phyloP scores from a whole-genome alignment of 805 yeast genomes.

The Ascoidea tarda region DNA sequence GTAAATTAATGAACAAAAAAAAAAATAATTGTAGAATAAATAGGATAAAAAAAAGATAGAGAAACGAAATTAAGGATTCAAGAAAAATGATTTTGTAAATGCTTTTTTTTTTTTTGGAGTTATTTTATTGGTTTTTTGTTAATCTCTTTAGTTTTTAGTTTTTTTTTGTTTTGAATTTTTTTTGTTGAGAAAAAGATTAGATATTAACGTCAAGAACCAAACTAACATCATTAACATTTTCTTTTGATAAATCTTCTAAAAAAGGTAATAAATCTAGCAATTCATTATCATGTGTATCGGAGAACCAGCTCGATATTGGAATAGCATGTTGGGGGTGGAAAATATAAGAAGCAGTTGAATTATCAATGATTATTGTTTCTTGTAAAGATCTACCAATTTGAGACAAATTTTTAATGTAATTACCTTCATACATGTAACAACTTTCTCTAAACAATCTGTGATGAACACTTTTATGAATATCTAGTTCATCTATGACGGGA shows the following conservation, averaged over 20 bases:
- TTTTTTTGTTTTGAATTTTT: not conserved
- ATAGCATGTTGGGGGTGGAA: conserved; percentile 97
- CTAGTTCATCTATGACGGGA: conserved; percentile 83
- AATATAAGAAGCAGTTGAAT: conserved; percentile 96
- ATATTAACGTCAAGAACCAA: conserved; percentile 68
- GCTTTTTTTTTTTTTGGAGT: not conserved
- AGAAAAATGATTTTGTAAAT: not conserved
- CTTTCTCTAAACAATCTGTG: conserved; percentile 91
- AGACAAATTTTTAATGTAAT: conserved; percentile 83
- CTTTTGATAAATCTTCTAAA: conserved; percentile 65
- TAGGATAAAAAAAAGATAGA: not conserved
- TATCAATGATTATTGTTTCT: conserved; percentile 83
- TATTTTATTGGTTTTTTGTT: not conserved
- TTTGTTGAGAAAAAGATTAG: conserved; percentile 20
- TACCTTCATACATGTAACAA: conserved; percentile 88
- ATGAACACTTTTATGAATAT: conserved; percentile 53
- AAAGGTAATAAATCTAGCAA: conserved; percentile 83
- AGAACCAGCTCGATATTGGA: conserved; percentile 96
- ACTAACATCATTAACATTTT: conserved; percentile 72
- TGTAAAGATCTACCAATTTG: conserved; percentile 87
- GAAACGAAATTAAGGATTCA: not conserved
- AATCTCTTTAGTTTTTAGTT: not conserved
- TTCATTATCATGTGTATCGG: conserved; percentile 96
- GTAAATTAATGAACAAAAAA: not conserved
- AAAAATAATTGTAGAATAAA: not conserved